phyloP scores from a whole-genome alignment of 169 alveolate species.

The Plasmodium fragile region DNA sequence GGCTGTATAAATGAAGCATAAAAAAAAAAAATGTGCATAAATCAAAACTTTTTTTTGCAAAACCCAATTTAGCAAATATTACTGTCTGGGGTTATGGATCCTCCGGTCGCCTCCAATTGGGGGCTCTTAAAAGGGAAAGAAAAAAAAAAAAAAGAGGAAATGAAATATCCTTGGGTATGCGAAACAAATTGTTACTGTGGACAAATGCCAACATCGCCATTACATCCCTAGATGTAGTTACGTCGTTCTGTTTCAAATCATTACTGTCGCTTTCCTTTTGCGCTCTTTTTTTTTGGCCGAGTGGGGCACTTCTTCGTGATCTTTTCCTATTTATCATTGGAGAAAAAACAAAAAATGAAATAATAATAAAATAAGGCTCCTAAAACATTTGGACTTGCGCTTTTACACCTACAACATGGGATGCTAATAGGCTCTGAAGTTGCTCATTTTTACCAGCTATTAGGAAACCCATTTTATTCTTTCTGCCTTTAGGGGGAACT shows the following conservation, averaged over 20 bases:
- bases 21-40: slow-evolving; percentile 6
- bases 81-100: slow-evolving; percentile 64
- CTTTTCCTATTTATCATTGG: not conserved
- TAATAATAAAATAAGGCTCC: not conserved
- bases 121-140: not conserved
- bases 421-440: not conserved
- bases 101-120: not conserved
- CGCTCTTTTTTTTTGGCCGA: not conserved
- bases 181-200: not conserved
- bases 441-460: slow-evolving; percentile 41
- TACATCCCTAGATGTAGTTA: not conserved
- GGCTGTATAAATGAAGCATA: not conserved
- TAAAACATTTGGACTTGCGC: not conserved
- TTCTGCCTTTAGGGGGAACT: slow-evolving; percentile 48
- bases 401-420: not conserved
- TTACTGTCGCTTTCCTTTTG: not conserved
- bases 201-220: not conserved
- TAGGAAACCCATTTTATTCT: slow-evolving; percentile 31
- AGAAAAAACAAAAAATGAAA: not conserved
- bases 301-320: not conserved
- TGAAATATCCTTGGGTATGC: not conserved
- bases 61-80: not conserved
- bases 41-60: not conserved
- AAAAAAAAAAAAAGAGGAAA: not conserved
- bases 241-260: not conserved